Evolutionary conservation across 257 asterid species (phyloP).

Genomic region (Cruciata laevipes): DNA sequence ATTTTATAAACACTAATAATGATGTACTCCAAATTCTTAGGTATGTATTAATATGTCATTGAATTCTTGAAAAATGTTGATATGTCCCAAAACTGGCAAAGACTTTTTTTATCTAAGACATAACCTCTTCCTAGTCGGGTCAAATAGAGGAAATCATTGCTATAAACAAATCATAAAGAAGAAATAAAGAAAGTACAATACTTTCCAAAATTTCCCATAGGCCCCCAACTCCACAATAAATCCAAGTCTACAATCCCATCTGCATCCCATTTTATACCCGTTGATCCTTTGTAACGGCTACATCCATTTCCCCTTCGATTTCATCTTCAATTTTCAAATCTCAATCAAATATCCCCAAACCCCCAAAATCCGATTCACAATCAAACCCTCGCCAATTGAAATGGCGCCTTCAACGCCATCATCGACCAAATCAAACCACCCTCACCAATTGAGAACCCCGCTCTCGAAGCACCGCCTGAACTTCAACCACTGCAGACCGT

Average conservation of each 20-base stretch:
- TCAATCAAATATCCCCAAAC: slow-evolving; percentile 10
- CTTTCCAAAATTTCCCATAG: not conserved
- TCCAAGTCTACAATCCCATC: not conserved
- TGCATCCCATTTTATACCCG: slow-evolving; percentile 26
- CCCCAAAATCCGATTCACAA: slow-evolving; percentile 7
- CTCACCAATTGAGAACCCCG: slow-evolving; percentile 54
- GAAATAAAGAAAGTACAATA: not conserved
- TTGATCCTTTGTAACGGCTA: slow-evolving; percentile 52
- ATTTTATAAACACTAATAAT: too few species aligned
- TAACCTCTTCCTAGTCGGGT: too few species aligned
- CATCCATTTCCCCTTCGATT: not conserved
- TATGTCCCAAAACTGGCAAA: too few species aligned
- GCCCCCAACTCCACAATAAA: not conserved
- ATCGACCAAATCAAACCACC: slow-evolving; percentile 24
- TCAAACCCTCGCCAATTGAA: not conserved
- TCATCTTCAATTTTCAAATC: slow-evolving; percentile 22
- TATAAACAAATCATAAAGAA: too few species aligned
- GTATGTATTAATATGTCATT: too few species aligned
- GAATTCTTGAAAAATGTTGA: too few species aligned
- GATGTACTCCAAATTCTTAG: too few species aligned
- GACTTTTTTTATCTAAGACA: too few species aligned
- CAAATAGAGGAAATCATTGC: too few species aligned
- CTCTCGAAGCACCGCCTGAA: slow-evolving; percentile 55
- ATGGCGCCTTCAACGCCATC: slow-evolving; percentile 51
- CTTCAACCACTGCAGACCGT: slow-evolving; percentile 31